These are phyloP conservation scores for Friedmanniomyces simplex DNA, from an alignment of 495 filamentous ascomycete species.

Conservation along the genomic window DNA sequence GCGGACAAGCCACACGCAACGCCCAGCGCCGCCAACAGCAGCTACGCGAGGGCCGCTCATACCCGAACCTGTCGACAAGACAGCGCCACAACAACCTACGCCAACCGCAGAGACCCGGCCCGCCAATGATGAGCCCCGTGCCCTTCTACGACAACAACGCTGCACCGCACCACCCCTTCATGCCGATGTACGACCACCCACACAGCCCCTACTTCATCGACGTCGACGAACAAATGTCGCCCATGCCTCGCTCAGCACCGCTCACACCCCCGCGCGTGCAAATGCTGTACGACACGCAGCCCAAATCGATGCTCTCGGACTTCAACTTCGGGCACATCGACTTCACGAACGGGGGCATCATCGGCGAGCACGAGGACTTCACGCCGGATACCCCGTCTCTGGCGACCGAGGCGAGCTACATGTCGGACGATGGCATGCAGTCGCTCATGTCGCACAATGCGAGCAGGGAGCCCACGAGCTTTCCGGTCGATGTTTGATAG, in stretches of 20 bases:
- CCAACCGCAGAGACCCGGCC: background rate
- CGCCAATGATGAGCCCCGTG: background rate
- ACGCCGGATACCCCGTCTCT: constrained; percentile 8
- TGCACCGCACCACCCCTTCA: background rate
- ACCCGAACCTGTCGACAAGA: background rate
- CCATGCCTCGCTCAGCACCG: background rate
- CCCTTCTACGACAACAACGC: background rate
- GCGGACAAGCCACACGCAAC: constrained; percentile 41
- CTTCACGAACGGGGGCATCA: constrained; percentile 4
- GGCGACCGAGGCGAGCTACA: constrained; percentile 10
- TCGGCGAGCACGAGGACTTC: constrained; percentile 8
- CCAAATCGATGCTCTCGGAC: background rate
- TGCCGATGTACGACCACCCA: background rate
- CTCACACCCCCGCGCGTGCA: constrained; percentile 2
- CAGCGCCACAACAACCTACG: constrained; percentile 5
- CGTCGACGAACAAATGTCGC: background rate
- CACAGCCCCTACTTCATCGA: constrained; percentile 13
- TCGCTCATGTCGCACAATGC: background rate
- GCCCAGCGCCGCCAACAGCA: constrained; percentile 18
- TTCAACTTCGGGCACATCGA: constrained; percentile 3
- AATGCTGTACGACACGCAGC: background rate
- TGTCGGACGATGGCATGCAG: constrained; percentile 12
- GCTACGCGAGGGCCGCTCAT: constrained; percentile 7
- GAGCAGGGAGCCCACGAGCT: constrained; percentile 9
- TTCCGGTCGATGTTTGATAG: constrained; percentile 1